Conservation (phyloP, 768 basidiomycete species). For the Rubroboletus satanas region DNA sequence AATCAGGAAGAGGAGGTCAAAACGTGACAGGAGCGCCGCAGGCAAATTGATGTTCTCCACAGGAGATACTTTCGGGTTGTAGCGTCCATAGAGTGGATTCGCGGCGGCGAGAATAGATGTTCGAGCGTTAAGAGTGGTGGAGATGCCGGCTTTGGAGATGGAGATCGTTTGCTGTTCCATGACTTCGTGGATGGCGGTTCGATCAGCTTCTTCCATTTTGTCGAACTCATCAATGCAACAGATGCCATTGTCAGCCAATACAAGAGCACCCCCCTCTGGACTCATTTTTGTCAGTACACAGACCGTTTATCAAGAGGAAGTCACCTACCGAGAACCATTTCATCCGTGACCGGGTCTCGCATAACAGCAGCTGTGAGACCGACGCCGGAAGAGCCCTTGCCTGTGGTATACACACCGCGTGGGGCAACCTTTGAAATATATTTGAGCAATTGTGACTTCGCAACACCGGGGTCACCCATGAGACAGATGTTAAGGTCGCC, state of each 20-base stretch:
- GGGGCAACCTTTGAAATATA: conserved; percentile 99
- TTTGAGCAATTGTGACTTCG: conserved; percentile 94
- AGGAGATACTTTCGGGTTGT: conserved; percentile 96
- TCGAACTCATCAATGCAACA: conserved; percentile 99
- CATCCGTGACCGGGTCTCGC: conserved; percentile 98
- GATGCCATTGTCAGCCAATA: conserved; percentile 98
- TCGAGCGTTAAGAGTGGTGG: conserved; percentile 95
- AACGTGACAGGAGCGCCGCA: conserved; percentile 92
- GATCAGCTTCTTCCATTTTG: conserved; percentile 98
- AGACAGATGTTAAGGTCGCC: conserved; percentile 97
- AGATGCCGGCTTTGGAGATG: conserved; percentile 98
- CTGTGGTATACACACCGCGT: conserved; percentile 96
- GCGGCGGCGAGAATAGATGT: conserved; percentile 98
- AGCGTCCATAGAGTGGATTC: conserved; percentile 96
- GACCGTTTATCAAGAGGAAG: neutral
- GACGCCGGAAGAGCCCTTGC: conserved; percentile 97
- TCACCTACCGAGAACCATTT: conserved; percentile 92
- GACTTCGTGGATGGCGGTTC: conserved; percentile 98
- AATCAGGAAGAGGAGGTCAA: conserved; percentile 94
- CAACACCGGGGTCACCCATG: conserved; percentile 99
- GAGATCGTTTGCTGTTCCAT: conserved; percentile 99
- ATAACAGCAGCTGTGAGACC: conserved; percentile 99
- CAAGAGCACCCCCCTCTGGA: conserved; percentile 97
- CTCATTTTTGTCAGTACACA: conserved; percentile 8
- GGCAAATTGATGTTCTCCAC: conserved; percentile 99